Evolutionary conservation across 2,329 filamentous ascomycete species (phyloP), one percentile per base, ranked within the genome.

Genomic region (Lizonia empirigonia): DNA sequence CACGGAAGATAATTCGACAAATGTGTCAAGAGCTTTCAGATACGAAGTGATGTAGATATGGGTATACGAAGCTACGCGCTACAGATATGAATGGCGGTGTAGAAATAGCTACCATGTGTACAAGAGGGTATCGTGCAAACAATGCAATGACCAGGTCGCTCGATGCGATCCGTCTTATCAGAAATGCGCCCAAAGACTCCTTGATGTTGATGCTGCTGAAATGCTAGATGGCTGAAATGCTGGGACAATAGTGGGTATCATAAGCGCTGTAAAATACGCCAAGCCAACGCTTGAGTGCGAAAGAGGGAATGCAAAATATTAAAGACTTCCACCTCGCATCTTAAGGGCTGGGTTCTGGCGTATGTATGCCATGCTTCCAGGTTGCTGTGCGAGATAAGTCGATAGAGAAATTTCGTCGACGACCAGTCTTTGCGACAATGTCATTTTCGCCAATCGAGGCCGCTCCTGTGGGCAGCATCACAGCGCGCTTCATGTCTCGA

Each of bases 301-400:
- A 10, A 29, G 34, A 42, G 19, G 29, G 27, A 22, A 23, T 24
- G 29, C 38, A 40, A 44, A 19, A 35, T 10, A 44, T 19, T n/a
- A 34, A 47, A 37, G 18, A 41, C 22, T 32, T n/a, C 33, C 26
- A 42, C 27, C 10, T 18, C 15, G 19, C 32, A 7, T 7, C 34
- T 68, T 58, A 73, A 32, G 72, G 72, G 56, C 71, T 74, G n/a
- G 70, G 72, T 44, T 71, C 71, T 7, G 72, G 72, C n/a, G 72
- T 74, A 39, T 70, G 65, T 29, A 70, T 53, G 16, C 72, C 72
- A 40, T 68, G 50, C 35, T 49, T 57, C 70, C 70, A 72, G 8
- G 69, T 57, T 7, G 68, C 59, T 9, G 61, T 57, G 15, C 71
- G 68, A 7, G 58, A 54, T 16, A 71, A 59, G 44, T 53, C 54